Evolutionary conservation across 192 early-diverging fungal species (phyloP).

Genomic region (Coemansia umbellata): DNA sequence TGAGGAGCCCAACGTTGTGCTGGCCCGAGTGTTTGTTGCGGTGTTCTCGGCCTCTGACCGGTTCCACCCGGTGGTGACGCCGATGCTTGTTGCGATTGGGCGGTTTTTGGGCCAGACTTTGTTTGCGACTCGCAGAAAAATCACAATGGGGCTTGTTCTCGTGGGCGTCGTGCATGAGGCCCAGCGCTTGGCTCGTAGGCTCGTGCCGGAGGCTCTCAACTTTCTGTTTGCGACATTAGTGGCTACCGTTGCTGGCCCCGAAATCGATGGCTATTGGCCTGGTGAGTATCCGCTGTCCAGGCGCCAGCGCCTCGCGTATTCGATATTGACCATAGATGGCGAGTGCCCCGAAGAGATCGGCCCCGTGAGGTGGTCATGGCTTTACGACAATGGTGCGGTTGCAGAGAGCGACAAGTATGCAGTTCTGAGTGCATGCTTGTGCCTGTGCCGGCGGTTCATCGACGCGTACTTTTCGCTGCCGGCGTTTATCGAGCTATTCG

Average conservation of each 20-base stretch:
- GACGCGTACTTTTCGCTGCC: slow-evolving; percentile 57
- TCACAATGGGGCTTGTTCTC: slow-evolving; percentile 73
- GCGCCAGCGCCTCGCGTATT: slow-evolving; percentile 27
- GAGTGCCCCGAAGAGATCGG: slow-evolving; percentile 1
- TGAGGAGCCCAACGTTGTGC: slow-evolving; percentile 36
- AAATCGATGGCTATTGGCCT: slow-evolving; percentile 10
- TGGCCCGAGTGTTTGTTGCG: slow-evolving; percentile 65
- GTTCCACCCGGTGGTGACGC: slow-evolving; percentile 81
- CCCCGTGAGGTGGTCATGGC: slow-evolving; percentile 37
- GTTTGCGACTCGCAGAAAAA: slow-evolving; percentile 56
- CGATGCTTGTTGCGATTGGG: slow-evolving; percentile 72
- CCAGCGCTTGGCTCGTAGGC: slow-evolving; percentile 64
- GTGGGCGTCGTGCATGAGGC: slow-evolving; percentile 68
- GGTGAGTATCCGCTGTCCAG: slow-evolving; percentile 25
- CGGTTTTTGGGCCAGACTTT: slow-evolving; percentile 71
- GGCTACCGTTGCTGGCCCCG: slow-evolving; percentile 16
- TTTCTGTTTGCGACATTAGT: slow-evolving; percentile 44
- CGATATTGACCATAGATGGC: slow-evolving; percentile 2
- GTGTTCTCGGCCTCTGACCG: slow-evolving; percentile 94
- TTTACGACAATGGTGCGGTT: slow-evolving; percentile 1
- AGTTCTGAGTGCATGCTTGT: slow-evolving; percentile 18
- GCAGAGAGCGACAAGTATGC: slow-evolving; percentile 17
- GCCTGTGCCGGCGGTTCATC: slow-evolving; percentile 14
- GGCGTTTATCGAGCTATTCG: slow-evolving; percentile 64
- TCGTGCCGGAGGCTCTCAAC: slow-evolving; percentile 71